Evolutionary conservation across 768 basidiomycete genomes (phyloP).

Genomic region (Pleurotus salmoneostramineus): DNA sequence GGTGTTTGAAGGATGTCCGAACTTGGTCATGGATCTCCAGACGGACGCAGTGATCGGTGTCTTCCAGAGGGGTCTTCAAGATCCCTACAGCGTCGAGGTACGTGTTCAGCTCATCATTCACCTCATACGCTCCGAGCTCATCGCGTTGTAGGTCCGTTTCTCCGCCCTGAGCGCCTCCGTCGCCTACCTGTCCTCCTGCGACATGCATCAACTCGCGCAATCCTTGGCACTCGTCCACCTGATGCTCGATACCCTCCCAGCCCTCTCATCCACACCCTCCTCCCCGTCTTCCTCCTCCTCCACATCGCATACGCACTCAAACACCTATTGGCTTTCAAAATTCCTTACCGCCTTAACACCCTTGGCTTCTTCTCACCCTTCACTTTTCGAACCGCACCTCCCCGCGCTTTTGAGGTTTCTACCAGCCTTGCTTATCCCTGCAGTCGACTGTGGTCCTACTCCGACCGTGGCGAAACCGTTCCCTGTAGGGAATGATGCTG

Average conservation of each 20-base stretch:
- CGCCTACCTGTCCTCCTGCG: constrained; percentile 63
- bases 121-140: not conserved
- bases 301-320: constrained; percentile 16
- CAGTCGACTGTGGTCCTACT: constrained; percentile 44
- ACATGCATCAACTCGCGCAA: constrained; percentile 56
- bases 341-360: constrained; percentile 72
- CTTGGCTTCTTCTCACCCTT: constrained; percentile 61
- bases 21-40: constrained; percentile 74
- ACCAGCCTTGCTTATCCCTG: constrained; percentile 65
- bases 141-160: constrained; percentile 53
- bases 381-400: constrained; percentile 73
- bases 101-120: constrained; percentile 5
- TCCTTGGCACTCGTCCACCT: constrained; percentile 58
- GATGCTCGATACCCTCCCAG: constrained; percentile 72
- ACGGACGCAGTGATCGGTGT: constrained; percentile 64
- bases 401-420: constrained; percentile 65
- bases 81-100: constrained; percentile 61
- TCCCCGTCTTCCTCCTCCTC: constrained; percentile 19
- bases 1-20: constrained; percentile 71
- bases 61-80: constrained; percentile 66
- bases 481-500: constrained; percentile 22
- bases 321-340: constrained; percentile 48
- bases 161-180: constrained; percentile 70
- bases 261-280: constrained; percentile 37
- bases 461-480: constrained; percentile 46